Evolutionary conservation across 805 yeast species (phyloP).

Genomic region (Candida parachauliodes): DNA sequence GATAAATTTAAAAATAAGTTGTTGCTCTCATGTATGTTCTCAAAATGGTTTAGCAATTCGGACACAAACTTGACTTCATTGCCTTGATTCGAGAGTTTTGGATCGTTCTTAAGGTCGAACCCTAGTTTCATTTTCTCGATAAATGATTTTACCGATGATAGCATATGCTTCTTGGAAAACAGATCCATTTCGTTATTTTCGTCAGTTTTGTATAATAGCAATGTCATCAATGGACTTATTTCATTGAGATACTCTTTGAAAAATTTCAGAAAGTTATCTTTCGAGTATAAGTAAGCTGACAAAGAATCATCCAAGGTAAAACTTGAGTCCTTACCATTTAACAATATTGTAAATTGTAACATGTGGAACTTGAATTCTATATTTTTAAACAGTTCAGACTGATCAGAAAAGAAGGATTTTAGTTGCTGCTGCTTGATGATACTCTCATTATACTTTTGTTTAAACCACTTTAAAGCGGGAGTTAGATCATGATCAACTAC

Average conservation of each 20-base stretch:
- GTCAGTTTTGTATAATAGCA: constrained; percentile 19
- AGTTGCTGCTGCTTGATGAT: constrained; percentile 2
- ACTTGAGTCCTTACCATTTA: constrained; percentile 16
- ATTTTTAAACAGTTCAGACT: background rate
- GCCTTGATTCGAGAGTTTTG: constrained; percentile 12
- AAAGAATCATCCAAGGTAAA: constrained; percentile 22
- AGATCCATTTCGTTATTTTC: constrained; percentile 12
- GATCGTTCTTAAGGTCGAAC: constrained; percentile 16
- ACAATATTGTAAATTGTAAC: constrained; percentile 32
- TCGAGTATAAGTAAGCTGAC: constrained; percentile 36
- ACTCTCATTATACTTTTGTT: constrained; percentile 17
- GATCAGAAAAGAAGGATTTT: background rate
- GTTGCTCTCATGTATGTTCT: constrained; percentile 23
- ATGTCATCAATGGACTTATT: constrained; percentile 32
- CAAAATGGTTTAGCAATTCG: constrained; percentile 29
- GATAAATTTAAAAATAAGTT: constrained; percentile 33
- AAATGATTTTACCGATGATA: constrained; percentile 19
- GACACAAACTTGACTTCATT: constrained; percentile 26
- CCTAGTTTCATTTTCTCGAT: constrained; percentile 21
- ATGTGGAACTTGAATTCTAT: constrained; percentile 38
- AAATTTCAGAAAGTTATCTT: constrained; percentile 31
- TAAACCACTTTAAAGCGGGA: constrained; percentile 32
- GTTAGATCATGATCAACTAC: constrained; percentile 27
- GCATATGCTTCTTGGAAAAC: constrained; percentile 16
- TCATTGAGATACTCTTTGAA: constrained; percentile 29